Conservation (phyloP, 1,284 basidiomycete species). For the Rhizoctonia solani region DNA sequence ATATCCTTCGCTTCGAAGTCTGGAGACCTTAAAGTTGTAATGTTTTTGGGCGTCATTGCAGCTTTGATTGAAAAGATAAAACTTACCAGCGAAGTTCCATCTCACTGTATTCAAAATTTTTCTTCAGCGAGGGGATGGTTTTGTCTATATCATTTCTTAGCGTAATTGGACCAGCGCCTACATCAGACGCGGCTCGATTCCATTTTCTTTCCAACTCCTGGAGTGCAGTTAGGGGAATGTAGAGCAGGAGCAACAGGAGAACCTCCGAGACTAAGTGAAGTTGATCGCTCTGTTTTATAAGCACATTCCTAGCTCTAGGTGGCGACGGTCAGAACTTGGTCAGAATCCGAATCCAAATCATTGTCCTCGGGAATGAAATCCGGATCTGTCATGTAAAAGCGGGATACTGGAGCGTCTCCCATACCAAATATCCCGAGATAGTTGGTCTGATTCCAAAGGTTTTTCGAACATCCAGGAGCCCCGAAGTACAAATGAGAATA, state of each 20-base stretch:
- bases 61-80: not conserved
- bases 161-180: conserved; percentile 22
- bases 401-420: not conserved
- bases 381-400: too few relatives aligned
- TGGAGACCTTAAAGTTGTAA: not conserved
- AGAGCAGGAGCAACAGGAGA: not conserved
- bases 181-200: conserved; percentile 12
- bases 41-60: not conserved
- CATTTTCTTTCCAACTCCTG: not conserved
- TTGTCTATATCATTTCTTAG: conserved; percentile 11
- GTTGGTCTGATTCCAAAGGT: conserved; percentile 19
- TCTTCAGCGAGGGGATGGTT: conserved; percentile 25
- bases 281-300: too few relatives aligned
- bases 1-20: not conserved
- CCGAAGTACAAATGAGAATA: not conserved
- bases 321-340: not conserved
- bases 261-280: conserved; percentile 28
- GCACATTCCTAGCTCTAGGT: not conserved
- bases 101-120: conserved; percentile 34
- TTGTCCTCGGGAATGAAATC: too few relatives aligned
- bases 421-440: not conserved
- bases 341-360: conserved; percentile 1
- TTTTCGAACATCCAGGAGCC: not conserved
- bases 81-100: conserved; percentile 26
- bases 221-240: not conserved